A percentile compares a stretch with the other conserved stretches of the same genome.
phyloP scores from a whole-genome alignment of 257 asterid genomes.

The Solanum bulbocastanum region DNA sequence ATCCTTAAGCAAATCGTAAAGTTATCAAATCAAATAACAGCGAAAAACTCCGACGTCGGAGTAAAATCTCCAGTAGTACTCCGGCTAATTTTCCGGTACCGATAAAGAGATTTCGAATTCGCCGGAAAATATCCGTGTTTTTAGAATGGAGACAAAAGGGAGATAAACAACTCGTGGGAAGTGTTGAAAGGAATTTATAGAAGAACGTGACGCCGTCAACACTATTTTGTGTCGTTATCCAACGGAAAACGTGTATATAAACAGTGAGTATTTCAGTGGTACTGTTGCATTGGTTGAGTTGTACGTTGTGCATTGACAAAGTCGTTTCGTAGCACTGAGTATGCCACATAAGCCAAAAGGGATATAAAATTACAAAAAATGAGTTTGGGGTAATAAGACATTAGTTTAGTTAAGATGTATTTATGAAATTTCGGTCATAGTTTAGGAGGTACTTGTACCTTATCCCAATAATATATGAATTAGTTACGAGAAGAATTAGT shows the following conservation, averaged over 20 bases:
- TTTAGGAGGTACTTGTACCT: accelerated
- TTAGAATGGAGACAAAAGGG: slow-evolving; percentile 23
- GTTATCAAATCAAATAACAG: not conserved
- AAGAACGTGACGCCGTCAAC: slow-evolving; percentile 43
- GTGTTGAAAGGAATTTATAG: slow-evolving; percentile 22
- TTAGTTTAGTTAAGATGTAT: accelerated
- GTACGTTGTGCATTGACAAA: not conserved
- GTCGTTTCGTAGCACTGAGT: accelerated
- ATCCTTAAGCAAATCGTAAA: not conserved
- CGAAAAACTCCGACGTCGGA: not conserved
- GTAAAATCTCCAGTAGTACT: not conserved
- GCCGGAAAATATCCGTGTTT: not conserved
- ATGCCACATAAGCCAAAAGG: too few species aligned
- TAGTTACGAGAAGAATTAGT: not conserved
- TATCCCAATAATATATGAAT: not conserved
- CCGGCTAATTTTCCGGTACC: not conserved
- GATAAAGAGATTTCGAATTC: not conserved
- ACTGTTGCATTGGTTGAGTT: not conserved
- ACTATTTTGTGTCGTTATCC: slow-evolving; percentile 26
- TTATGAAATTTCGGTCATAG: accelerated
- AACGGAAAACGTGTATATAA: slow-evolving; percentile 32
- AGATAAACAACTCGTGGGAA: slow-evolving; percentile 23
- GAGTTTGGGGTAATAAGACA: accelerated
- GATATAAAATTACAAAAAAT: too few species aligned
- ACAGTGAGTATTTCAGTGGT: not conserved